Evolutionary conservation across 371 early-diverging fungal genomes (phyloP), one percentile per base, ranked within the genome.

Genomic region (Syncephalastrum racemosum): DNA sequence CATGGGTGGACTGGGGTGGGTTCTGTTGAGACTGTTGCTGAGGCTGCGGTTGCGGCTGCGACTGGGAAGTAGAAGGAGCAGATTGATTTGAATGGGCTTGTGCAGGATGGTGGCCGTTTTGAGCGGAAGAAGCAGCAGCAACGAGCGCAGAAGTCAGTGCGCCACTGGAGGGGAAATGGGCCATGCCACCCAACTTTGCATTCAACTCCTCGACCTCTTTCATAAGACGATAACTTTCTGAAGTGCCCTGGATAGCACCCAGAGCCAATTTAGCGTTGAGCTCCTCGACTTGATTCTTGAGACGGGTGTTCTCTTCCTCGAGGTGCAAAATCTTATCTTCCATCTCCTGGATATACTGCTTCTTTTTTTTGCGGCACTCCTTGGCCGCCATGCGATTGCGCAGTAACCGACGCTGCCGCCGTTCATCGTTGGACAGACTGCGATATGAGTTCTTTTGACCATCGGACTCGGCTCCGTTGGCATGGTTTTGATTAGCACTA

Each of bases 301-400:
- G 57, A 4, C 66, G 68, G 0, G 71, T 60, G 61, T 89, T 89
- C 46, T 91, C 88, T 24, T 82, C 77, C 56, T 86, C 85, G n/a
- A 91, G 59, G 20, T 73, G 66, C 10, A 73, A 62, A 19, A 87
- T 79, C 46, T 86, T 83, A 39, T 84, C 82, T 58, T 91, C 90
- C 62, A 91, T 80, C 36, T 86, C 87, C 36, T 76, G 76, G 36
- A 91, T 85, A 61, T 87, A 88, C 16, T 79, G 83, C 66, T 91
- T 91, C 70, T 91, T 91, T 73, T 91, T 91, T 52, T 87, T 88
- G 22, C 91, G 86, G 48, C 91, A 91, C 61, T 91, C 91, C 67
- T 90, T 89, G 43, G 91, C 91, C 1, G 91, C 91, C 24, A 90
- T 74, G 6, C 90, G 78, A 67, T 91, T 91, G 53, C 91, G 81